A percentile compares a stretch with the other conserved stretches of the same genome.
These are phyloP conservation scores for Spergularia azorica DNA, from an alignment of 179 eudicot species.

Conservation along the genomic window DNA sequence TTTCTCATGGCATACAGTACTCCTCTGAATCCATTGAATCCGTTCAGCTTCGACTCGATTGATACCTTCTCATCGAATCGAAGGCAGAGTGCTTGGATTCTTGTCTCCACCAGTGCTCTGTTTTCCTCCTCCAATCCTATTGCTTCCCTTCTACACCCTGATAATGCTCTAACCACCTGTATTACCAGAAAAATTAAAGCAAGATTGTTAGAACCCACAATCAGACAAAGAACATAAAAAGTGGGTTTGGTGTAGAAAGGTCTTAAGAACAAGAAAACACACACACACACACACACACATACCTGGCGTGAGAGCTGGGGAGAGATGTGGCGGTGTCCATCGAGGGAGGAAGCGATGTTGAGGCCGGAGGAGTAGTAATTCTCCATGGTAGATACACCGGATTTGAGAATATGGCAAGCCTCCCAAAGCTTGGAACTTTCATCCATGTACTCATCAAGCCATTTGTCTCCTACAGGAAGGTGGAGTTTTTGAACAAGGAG, in stretches of 20 bases:
- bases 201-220: slow-evolving; percentile 7
- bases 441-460: slow-evolving; percentile 96
- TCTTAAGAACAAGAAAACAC: too few relatives aligned
- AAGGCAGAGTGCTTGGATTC: slow-evolving; percentile 62
- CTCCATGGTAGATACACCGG: slow-evolving; percentile 69
- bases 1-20: slow-evolving; percentile 89
- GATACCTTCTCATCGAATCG: slow-evolving; percentile 67
- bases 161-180: slow-evolving; percentile 67
- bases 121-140: slow-evolving; percentile 83
- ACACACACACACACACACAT: background rate
- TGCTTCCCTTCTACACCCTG: slow-evolving; percentile 74
- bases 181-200: slow-evolving; percentile 8
- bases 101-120: slow-evolving; percentile 72
- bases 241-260: background rate
- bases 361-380: slow-evolving; percentile 68
- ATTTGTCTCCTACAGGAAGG: slow-evolving; percentile 84
- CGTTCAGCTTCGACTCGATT: slow-evolving; percentile 78
- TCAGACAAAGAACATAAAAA: background rate
- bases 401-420: slow-evolving; percentile 68
- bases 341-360: slow-evolving; percentile 62
- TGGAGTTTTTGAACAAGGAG: slow-evolving; percentile 88
- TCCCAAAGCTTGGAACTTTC: slow-evolving; percentile 94
- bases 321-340: slow-evolving; percentile 46
- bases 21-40: slow-evolving; percentile 88
- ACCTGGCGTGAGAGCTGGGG: slow-evolving; percentile 78